phyloP scores from a whole-genome alignment of 2,329 filamentous ascomycete species.

The Claviceps spartinae region DNA sequence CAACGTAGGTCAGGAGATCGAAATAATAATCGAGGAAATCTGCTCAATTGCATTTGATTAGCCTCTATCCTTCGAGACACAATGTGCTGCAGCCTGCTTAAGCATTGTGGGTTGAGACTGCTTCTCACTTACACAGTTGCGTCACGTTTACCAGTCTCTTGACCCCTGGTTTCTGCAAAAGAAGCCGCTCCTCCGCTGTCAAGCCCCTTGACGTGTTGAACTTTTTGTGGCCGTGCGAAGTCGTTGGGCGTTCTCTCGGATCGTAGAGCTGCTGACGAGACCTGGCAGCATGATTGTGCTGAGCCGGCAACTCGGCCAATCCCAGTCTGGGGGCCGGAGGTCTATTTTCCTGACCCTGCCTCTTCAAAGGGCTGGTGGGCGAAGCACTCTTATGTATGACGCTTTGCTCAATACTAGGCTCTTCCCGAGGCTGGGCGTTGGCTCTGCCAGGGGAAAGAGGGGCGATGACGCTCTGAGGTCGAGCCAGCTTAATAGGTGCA shows the following conservation, averaged over 20 bases:
- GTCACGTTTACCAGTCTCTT: slow-evolving; percentile 94
- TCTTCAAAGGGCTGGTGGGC: slow-evolving; percentile 47
- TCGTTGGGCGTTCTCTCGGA: slow-evolving; percentile 42
- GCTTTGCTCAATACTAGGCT: slow-evolving; percentile 42
- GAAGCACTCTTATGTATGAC: slow-evolving; percentile 42
- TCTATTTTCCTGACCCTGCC: slow-evolving; percentile 77
- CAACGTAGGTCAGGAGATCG: slow-evolving; percentile 91
- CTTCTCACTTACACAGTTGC: slow-evolving; percentile 63
- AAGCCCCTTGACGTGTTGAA: slow-evolving; percentile 69
- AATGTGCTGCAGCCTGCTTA: background rate
- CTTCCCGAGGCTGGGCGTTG: slow-evolving; percentile 41
- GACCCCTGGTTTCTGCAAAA: slow-evolving; percentile 80
- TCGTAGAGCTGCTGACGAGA: slow-evolving; percentile 80
- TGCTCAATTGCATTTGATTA: slow-evolving; percentile 25
- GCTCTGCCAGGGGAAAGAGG: slow-evolving; percentile 52
- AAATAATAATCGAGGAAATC: slow-evolving; percentile 99
- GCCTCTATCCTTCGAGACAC: slow-evolving; percentile 5
- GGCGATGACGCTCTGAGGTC: slow-evolving; percentile 36
- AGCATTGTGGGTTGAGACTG: background rate
- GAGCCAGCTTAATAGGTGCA: slow-evolving; percentile 47
- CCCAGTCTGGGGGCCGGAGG: slow-evolving; percentile 44
- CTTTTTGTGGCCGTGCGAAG: slow-evolving; percentile 35
- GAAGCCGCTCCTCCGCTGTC: slow-evolving; percentile 80
- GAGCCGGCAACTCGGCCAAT: slow-evolving; percentile 37
- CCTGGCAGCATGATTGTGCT: slow-evolving; percentile 65